A percentile compares a stretch with the other conserved stretches of the same genome.
phyloP scores from a whole-genome alignment of 2,329 filamentous ascomycete genomes.

The Xylaria sp. region DNA sequence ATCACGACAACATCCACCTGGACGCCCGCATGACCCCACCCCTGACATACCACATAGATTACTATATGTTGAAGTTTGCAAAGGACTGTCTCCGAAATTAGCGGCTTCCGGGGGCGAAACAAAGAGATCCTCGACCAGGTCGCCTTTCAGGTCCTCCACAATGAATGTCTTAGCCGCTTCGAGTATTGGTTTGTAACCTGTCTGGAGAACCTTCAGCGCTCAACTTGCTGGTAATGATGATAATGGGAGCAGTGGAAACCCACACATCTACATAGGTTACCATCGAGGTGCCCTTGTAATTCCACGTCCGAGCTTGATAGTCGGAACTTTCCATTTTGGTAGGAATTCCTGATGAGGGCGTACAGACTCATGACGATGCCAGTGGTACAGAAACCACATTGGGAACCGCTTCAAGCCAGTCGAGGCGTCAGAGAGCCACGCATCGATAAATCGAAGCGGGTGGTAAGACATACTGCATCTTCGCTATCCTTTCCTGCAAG shows the following conservation, averaged over 20 bases:
- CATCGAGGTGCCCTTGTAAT: slow-evolving; percentile 92
- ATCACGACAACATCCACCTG: slow-evolving; percentile 44
- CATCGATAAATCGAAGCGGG: background rate
- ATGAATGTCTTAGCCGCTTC: slow-evolving; percentile 91
- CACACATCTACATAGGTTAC: slow-evolving; percentile 70
- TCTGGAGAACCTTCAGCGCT: slow-evolving; percentile 42
- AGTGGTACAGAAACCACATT: slow-evolving; percentile 91
- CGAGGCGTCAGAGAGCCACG: slow-evolving; percentile 39
- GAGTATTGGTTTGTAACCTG: slow-evolving; percentile 87
- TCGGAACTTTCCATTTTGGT: slow-evolving; percentile 62
- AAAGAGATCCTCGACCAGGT: slow-evolving; percentile 23
- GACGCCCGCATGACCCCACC: slow-evolving; percentile 23
- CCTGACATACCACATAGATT: slow-evolving; percentile 2
- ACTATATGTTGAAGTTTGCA: background rate
- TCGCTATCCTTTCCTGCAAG: slow-evolving; percentile 84
- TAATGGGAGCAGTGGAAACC: slow-evolving; percentile 62
- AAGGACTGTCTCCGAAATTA: background rate
- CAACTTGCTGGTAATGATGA: background rate
- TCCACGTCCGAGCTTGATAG: slow-evolving; percentile 69
- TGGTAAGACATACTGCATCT: slow-evolving; percentile 40
- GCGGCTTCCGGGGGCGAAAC: background rate
- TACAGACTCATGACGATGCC: slow-evolving; percentile 97
- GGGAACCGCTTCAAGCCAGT: slow-evolving; percentile 68
- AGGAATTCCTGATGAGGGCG: slow-evolving; percentile 67
- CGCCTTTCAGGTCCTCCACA: slow-evolving; percentile 49